Evolutionary conservation across 441 rosid genomes (phyloP).

Genomic region (Dalechampia spathulata): DNA sequence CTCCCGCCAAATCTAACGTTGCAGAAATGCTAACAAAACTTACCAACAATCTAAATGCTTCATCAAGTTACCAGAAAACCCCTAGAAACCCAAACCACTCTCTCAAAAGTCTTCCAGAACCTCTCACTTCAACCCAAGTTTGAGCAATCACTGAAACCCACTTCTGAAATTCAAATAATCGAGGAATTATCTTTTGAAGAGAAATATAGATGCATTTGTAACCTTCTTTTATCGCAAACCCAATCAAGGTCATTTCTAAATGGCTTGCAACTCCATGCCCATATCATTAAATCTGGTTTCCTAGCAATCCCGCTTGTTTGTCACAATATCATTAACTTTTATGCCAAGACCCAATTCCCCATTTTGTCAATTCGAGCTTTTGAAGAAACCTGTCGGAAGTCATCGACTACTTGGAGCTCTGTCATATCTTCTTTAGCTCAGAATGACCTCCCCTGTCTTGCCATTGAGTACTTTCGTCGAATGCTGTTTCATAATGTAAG

Average conservation of each 20-base stretch:
- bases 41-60: conserved; percentile 2
- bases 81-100: conserved; percentile 6
- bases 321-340: conserved; percentile 76
- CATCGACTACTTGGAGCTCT: conserved; percentile 86
- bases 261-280: conserved; percentile 74
- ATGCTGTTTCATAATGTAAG: conserved; percentile 34
- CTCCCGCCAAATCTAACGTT: conserved; percentile 16
- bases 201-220: conserved; percentile 37
- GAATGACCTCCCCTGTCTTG: conserved; percentile 66
- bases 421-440: conserved; percentile 68
- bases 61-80: conserved; percentile 1
- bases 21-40: background rate
- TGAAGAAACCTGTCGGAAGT: conserved; percentile 35
- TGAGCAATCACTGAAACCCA: conserved; percentile 1
- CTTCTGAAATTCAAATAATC: conserved; percentile 8
- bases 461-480: conserved; percentile 53
- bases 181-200: conserved; percentile 25
- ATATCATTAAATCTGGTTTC: conserved; percentile 56
- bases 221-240: conserved; percentile 53
- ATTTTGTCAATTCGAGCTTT: conserved; percentile 45
- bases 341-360: conserved; percentile 73
- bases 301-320: conserved; percentile 57
- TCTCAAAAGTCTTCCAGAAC: conserved; percentile 6
- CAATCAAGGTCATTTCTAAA: conserved; percentile 39
- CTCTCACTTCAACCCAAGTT: background rate